Evolutionary conservation across 345 rosid species (phyloP).

Genomic region (Physaria fendleri): DNA sequence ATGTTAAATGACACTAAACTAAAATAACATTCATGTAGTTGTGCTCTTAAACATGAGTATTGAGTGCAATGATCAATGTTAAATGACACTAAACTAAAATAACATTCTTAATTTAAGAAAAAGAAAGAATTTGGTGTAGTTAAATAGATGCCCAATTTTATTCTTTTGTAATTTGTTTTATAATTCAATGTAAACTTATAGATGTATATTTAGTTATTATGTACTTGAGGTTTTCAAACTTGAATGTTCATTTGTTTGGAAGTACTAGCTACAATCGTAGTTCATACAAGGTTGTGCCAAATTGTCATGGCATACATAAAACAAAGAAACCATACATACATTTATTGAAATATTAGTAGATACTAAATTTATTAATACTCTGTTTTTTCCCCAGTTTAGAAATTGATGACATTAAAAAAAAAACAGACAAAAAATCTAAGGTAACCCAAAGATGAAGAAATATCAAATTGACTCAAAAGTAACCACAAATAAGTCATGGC

Average conservation of each 20-base stretch:
- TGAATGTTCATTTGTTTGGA: not conserved
- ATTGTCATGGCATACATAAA: not conserved
- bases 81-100: not conserved
- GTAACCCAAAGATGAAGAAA: not conserved
- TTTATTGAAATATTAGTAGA: too few relatives aligned
- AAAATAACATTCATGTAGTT: not conserved
- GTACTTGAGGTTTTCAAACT: not conserved
- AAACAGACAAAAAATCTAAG: too few relatives aligned
- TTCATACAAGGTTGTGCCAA: not conserved
- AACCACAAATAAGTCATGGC: slow-evolving; percentile 11
- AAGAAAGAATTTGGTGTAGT: not conserved
- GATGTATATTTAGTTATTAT: not conserved
- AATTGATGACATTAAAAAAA: too few relatives aligned
- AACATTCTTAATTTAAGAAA: not conserved
- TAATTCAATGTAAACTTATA: too few relatives aligned
- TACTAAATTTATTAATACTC: too few relatives aligned
- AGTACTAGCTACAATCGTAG: not conserved
- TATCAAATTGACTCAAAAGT: slow-evolving; percentile 1
- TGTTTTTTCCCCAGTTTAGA: too few relatives aligned
- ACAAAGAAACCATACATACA: not conserved
- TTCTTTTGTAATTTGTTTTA: not conserved
- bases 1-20: not conserved
- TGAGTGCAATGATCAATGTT: not conserved
- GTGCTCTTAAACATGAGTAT: too few relatives aligned
- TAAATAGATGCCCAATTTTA: not conserved